These are phyloP conservation scores for Boletus rex-veris DNA, from an alignment of 768 basidiomycete species.

Conservation along the genomic window DNA sequence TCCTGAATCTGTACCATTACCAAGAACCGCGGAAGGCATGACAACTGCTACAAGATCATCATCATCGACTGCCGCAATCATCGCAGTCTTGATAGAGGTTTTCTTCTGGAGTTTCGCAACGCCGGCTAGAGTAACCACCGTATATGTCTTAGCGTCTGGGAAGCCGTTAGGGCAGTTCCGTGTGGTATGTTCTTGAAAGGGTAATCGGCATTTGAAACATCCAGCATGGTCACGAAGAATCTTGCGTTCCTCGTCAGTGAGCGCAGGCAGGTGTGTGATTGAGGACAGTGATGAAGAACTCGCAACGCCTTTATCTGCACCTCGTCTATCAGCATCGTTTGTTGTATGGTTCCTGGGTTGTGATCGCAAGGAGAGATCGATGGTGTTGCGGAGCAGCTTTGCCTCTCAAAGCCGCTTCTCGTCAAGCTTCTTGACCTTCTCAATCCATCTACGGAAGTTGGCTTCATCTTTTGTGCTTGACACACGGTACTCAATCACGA, in stretches of 20 bases:
- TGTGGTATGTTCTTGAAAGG: background rate
- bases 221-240: conserved; percentile 16
- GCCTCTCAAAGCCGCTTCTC: background rate
- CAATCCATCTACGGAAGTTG: background rate
- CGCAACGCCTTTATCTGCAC: too few species aligned
- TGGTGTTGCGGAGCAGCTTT: background rate
- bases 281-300: too few species aligned
- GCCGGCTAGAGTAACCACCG: background rate
- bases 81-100: too few species aligned
- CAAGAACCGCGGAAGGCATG: too few species aligned
- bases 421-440: background rate
- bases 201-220: conserved; percentile 25
- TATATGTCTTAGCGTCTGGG: conserved; percentile 15
- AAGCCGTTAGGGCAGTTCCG: conserved; percentile 19
- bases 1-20: too few species aligned
- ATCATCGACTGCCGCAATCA: too few species aligned
- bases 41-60: too few species aligned
- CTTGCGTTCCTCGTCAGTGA: conserved; percentile 4
- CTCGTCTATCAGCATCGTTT: too few species aligned
- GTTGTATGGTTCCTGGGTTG: too few species aligned
- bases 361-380: background rate
- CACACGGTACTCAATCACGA: too few species aligned
- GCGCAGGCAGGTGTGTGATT: background rate
- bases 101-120: too few species aligned
- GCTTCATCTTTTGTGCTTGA: too few species aligned